These are phyloP conservation scores for Saxispiralis lemnorum DNA, from an alignment of 495 filamentous ascomycete genomes.

Conservation along the genomic window DNA sequence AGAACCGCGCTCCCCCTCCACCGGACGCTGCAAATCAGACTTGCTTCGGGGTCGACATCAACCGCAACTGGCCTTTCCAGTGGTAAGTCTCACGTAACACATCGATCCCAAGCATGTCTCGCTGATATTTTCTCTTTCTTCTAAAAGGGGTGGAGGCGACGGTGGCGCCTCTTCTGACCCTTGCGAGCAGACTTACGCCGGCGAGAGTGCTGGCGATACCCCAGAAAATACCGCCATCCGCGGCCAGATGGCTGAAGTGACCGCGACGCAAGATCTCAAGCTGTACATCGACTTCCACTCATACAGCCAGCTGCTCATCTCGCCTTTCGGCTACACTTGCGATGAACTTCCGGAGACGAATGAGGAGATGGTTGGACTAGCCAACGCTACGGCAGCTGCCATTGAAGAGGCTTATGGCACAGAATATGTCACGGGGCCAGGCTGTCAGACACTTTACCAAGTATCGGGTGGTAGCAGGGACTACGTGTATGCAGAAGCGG, in stretches of 20 bases:
- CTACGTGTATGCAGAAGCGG: conserved; percentile 34
- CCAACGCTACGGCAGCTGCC: conserved; percentile 17
- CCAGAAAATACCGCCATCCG: conserved; percentile 33
- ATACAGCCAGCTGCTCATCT: conserved; percentile 36
- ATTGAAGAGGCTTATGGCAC: conserved; percentile 32
- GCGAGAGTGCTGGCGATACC: conserved; percentile 28
- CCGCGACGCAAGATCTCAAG: conserved; percentile 31
- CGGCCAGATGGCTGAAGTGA: conserved; percentile 25
- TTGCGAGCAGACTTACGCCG: conserved; percentile 37
- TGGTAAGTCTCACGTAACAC: conserved; percentile 25
- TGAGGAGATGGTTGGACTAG: conserved; percentile 18
- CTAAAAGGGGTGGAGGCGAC: not conserved
- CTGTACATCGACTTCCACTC: conserved; percentile 46
- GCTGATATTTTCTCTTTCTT: not conserved
- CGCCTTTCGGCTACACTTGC: conserved; percentile 33
- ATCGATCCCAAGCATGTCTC: not conserved
- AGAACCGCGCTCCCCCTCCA: conserved; percentile 36
- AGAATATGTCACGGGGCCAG: conserved; percentile 29
- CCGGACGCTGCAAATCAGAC: conserved; percentile 18
- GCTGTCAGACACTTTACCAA: conserved; percentile 40
- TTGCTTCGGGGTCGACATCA: conserved; percentile 44
- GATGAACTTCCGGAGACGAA: conserved; percentile 26
- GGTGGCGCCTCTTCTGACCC: conserved; percentile 35
- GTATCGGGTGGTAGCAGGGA: conserved; percentile 38
- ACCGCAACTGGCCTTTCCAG: conserved; percentile 44